Evolutionary conservation across 2,329 filamentous ascomycete genomes (phyloP), one percentile per base, ranked within the genome.

Genomic region (Plenodomus biglobosus): DNA sequence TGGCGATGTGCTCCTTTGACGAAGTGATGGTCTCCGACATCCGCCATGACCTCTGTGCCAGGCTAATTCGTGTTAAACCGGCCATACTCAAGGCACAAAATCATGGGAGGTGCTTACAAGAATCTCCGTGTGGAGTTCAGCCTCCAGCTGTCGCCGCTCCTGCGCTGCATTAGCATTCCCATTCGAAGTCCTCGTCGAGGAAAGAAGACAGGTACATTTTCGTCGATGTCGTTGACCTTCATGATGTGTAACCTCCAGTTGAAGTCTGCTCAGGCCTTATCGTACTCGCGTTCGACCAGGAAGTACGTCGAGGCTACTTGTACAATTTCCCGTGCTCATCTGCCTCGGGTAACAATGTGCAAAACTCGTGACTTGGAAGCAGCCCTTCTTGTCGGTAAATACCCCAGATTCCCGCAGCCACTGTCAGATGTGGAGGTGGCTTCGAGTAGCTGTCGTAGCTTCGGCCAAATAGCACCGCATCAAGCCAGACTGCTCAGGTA

Each of bases 11-110:
- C 39, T 2, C 66, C 66, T 50, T 85, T 86, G 60, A 86, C 81
- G 59, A 86, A 86, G 65, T 85, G 83, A 66, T 85, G 81, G 1
- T 73, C 72, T 17, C 81, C 82, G 32, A 85, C 77, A 73, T 87
- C 80, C 8, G 75, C 69, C 81, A 84, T 84, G 60, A 83, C 74
- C 65, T 83, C 80, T 3, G 81, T 84, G 19, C 81, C 81, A 3
- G 81, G 81, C 35, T 18, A 32, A 24, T 32, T 10, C 8, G 3
- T 7, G 11, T 32, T 11, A 32, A 11, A 6, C 7, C 8, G 6
- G 13, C 8, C 6, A 32, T 32, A 15, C 5, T 15, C 8, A 15
- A 32, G 8, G 8, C 3, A 3, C 3, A 32, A 3, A 15, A 32
- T 32, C 8, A 32, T n/a, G n/a, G n/a, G n/a, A n/a, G n/a, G 15